Evolutionary conservation across 1,284 basidiomycete genomes (phyloP).

Genomic region (Papiliotrema fonsecae): DNA sequence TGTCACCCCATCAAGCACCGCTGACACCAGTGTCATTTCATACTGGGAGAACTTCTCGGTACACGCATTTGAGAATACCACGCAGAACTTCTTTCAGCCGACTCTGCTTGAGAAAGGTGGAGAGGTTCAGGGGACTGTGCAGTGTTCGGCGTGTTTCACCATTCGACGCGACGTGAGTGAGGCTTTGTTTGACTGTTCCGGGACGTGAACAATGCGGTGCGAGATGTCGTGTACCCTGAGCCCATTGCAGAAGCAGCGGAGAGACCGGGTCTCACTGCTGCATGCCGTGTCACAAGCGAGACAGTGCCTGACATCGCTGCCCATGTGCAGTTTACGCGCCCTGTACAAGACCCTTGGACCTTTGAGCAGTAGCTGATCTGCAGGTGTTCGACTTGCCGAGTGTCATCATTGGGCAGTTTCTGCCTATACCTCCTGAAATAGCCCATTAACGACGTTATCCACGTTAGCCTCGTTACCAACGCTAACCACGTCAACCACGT

Average conservation of each 20-base stretch:
- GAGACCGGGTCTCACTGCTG: not conserved
- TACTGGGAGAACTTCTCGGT: conserved; percentile 94
- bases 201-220: no score
- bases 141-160: conserved; percentile 87
- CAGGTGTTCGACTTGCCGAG: conserved; percentile 57
- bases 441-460: not conserved
- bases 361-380: not conserved
- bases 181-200: no score
- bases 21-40: conserved; percentile 55
- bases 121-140: conserved; percentile 52
- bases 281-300: not conserved
- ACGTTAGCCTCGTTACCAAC: no score
- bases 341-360: no score
- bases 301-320: not conserved
- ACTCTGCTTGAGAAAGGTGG: conserved; percentile 62
- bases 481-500: no score
- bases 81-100: conserved; percentile 88
- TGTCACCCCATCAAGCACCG: not conserved
- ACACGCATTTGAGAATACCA: conserved; percentile 92
- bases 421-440: conserved; percentile 33
- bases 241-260: not conserved
- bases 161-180: conserved; percentile 79
- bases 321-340: no score
- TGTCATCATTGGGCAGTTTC: conserved; percentile 68
- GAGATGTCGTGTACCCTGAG: no score